A percentile compares a stretch with the other conserved stretches of the same genome.
Conservation (phyloP, 2,329 filamentous ascomycete genomes). For the Cercospora brassicicola region DNA sequence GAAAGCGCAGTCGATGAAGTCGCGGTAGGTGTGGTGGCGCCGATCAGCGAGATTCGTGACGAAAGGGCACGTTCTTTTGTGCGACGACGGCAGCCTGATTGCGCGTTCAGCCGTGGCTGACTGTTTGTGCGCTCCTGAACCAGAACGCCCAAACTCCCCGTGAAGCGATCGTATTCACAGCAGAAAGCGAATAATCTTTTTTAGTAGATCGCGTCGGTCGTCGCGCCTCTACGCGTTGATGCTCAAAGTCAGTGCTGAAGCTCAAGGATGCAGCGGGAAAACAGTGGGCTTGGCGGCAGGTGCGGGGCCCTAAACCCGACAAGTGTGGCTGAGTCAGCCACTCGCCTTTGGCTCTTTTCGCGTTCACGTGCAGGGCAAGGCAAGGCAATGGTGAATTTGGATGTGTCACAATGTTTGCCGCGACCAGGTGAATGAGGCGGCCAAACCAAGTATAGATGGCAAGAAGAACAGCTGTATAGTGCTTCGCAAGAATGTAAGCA, state of each 20-base stretch:
- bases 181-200: background rate
- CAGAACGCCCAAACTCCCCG: conserved; percentile 2
- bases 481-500: background rate
- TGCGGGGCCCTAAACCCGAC: background rate
- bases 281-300: background rate
- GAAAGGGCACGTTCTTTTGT: conserved; percentile 7
- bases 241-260: conserved; percentile 5
- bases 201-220: conserved; percentile 2
- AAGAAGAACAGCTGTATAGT: background rate
- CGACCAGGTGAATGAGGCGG: background rate
- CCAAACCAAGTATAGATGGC: background rate
- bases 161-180: background rate
- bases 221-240: conserved; percentile 9
- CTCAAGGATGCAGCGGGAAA: conserved; percentile 3
- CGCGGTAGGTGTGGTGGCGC: conserved; percentile 2
- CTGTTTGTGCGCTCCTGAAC: background rate
- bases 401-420: background rate
- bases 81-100: conserved; percentile 1
- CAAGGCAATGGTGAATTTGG: background rate
- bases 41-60: conserved; percentile 4
- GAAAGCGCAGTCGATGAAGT: background rate
- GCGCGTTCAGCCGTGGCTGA: background rate
- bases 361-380: background rate
- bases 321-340: background rate
- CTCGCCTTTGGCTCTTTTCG: background rate